Base-by-base conservation (phyloP, 2,329 filamentous ascomycete species). In the Trichocomaceae sp. region DNA sequence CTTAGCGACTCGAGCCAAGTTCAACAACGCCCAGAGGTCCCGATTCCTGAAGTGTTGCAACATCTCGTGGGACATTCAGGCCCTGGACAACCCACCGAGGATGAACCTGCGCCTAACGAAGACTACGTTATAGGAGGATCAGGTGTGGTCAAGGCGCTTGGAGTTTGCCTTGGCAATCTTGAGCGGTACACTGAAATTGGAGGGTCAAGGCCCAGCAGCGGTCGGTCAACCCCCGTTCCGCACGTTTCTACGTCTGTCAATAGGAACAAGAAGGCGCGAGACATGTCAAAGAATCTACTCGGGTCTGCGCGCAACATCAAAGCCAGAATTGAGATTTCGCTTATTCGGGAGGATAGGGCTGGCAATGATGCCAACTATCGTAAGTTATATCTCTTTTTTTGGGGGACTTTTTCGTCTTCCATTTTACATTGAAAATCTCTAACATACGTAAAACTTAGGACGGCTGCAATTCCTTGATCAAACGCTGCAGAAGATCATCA, bases 101-200 rank as follows among this genome's bases (percentile, higher is more conserved):
- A 83, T 44, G 83, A 86, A 2, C 78, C 84, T 10, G 86, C 90
- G 6, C 88, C 90, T 0, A 90, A 96, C 61, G 87, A 95, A 56
- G 90, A 96, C 69, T 97, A 97, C 70, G 90, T 97, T 45, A 93
- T 97, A 64, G 91, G 92, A 19, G 92, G 92, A 15, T 96, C 90
- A 0, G 93, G 92, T 23, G 90, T 99, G 1, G 92, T 95, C 48
- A 96, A 96, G 73, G 93, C 93, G 4, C 77, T 99, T 46, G 85
- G 89, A 52, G 95, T 95, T 64, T 96, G 91, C 64, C 77, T 99
- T 49, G 86, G 90, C 62, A 95, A 95, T 66, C 83, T 88, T 57
- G 81, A 82, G 52, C 80, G 85, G 51, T 82, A 29, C 75, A 44
- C 58, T 35, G 63, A 66, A 50, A 52, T 63, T 49, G 69, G 67